Base-by-base conservation (phyloP, 495 filamentous ascomycete genomes). In the Recurvomyces mirabilis region DNA sequence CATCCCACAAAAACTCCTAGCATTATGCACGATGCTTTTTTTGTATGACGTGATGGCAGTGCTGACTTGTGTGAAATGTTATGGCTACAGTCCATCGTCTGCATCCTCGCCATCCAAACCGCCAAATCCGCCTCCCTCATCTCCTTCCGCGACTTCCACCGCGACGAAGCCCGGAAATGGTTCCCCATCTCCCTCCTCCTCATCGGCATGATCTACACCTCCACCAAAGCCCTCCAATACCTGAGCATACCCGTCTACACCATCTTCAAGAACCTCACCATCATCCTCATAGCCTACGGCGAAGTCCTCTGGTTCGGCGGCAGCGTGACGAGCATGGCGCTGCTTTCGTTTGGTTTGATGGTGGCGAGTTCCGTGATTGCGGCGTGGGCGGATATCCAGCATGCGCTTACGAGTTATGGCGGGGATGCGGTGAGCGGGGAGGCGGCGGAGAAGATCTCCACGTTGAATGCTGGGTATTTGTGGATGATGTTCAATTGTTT, bases 251-350 rank as follows among this genome's bases (percentile, higher is more conserved):
- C 91, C 11, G 91, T 99, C 3, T 99, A 99, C 69, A 99, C 91
- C 38, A 99, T 99, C 64, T 99, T 99, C 76, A 99, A 99, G 74
- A 99, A 99, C 64, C 64, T 99, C 70, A 96, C 91, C 38, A 99
- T 91, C 64, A 99, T 99, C 54, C 76, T 96, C 26, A 96, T 96
- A 57, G 91, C 91, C 38, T 99, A 99, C 57, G 91, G 91, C 47
- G 91, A 99, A 68, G 91, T 99, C 21, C 72, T 99, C 45, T 99
- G 91, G 91, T 99, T 99, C 60, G 91, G 91, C 49, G 91, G 91
- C 59, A 87, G 82, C 30, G 91, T 99, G 30, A 85, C 82, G 25
- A 70, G 76, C 12, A 77, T 94, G 66, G 79, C 88, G 3, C 75
- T 99, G 14, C 83, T 96, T 63, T 94, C 89, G 14, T 99, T 99